phyloP scores from a whole-genome alignment of 768 basidiomycete species.

The Phlebiopsis flavidoalba region DNA sequence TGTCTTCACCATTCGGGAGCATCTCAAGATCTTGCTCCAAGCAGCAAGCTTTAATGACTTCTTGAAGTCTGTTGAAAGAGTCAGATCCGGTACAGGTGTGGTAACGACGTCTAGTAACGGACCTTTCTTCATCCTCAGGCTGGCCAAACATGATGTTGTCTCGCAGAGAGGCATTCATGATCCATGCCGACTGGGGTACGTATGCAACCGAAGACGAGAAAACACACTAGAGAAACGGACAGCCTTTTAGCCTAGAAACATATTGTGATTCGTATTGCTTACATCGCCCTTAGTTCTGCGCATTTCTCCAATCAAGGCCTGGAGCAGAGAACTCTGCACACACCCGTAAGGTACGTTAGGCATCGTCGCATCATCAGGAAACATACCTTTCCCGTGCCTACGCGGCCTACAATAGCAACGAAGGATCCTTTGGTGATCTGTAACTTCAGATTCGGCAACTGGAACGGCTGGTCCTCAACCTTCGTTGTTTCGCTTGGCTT shows the following conservation, averaged over 20 bases:
- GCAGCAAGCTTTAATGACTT: slow-evolving; percentile 60
- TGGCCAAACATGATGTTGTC: slow-evolving; percentile 76
- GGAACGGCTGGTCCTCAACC: slow-evolving; percentile 44
- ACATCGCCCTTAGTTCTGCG: slow-evolving; percentile 53
- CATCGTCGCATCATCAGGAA: not conserved
- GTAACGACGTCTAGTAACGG: slow-evolving; percentile 29
- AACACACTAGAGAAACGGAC: slow-evolving; percentile 30
- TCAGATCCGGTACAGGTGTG: not conserved
- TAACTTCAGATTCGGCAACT: slow-evolving; percentile 58
- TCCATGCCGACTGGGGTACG: slow-evolving; percentile 61
- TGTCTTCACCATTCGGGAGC: slow-evolving; percentile 62
- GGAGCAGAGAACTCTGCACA: slow-evolving; percentile 58
- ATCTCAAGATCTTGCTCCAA: slow-evolving; percentile 68
- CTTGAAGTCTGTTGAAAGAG: slow-evolving; percentile 38
- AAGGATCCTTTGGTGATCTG: slow-evolving; percentile 72
- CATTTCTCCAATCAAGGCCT: slow-evolving; percentile 85
- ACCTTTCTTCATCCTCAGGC: slow-evolving; percentile 47
- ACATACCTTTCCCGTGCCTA: slow-evolving; percentile 65
- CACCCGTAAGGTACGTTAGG: slow-evolving; percentile 9
- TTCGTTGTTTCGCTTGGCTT: not conserved
- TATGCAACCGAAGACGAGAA: slow-evolving; percentile 55
- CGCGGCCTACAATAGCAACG: slow-evolving; percentile 72
- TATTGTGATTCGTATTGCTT: not conserved
- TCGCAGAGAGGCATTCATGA: slow-evolving; percentile 59
- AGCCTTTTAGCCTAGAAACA: not conserved